A percentile compares a stretch with the other conserved stretches of the same genome.
Conservation (phyloP, 106 monocot species). For the Iris macrosiphon region DNA sequence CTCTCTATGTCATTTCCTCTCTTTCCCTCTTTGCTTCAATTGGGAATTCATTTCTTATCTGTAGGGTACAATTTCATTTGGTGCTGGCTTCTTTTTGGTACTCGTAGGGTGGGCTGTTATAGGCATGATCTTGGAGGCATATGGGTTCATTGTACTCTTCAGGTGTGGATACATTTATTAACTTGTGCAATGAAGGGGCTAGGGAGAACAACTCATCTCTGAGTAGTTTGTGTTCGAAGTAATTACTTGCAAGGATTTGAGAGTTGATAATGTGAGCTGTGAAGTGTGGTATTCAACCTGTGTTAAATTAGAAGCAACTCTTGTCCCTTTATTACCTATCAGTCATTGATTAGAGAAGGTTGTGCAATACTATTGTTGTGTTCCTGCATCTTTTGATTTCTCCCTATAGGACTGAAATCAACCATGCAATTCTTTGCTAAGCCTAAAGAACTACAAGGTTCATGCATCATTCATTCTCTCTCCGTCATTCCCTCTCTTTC, state of each 20-base stretch:
- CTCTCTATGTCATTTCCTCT: not conserved
- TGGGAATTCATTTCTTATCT: not conserved
- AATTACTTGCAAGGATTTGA: not conserved
- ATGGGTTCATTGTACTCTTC: constrained; percentile 83
- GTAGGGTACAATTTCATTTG: constrained; percentile 87
- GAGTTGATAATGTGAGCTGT: no score
- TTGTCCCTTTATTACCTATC: no score
- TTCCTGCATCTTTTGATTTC: no score
- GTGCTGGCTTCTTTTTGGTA: constrained; percentile 72
- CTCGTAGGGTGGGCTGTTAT: constrained; percentile 76
- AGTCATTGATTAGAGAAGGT: no score
- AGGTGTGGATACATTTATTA: constrained; percentile 33
- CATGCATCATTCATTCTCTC: constrained; percentile 12
- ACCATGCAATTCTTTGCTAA: constrained; percentile 90
- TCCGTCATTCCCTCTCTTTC: not conserved
- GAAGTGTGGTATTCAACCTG: no score
- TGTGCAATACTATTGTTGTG: no score
- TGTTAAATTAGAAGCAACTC: no score
- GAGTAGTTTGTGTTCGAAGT: not conserved
- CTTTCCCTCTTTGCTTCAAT: not conserved
- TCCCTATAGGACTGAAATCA: constrained; percentile 85
- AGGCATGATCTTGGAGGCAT: constrained; percentile 85
- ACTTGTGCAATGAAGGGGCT: not conserved
- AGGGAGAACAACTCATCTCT: no score
- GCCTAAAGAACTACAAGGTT: constrained; percentile 78